Evolutionary conservation across 306 rosid species (phyloP), one percentile per base, ranked within the genome.

Genomic region (Herpetospermum pedunculosum): DNA sequence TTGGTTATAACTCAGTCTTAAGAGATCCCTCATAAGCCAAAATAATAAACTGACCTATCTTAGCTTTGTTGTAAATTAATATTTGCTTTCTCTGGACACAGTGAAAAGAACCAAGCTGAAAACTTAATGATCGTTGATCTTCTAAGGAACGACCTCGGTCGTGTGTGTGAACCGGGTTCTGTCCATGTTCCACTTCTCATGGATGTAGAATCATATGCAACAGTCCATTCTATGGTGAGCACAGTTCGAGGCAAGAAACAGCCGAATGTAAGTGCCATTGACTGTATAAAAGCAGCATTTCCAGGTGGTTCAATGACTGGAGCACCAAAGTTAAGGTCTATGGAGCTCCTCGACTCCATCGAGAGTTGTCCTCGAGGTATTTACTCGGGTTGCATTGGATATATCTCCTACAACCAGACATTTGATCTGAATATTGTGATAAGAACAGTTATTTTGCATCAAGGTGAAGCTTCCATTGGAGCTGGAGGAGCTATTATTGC

Each of bases 241-340:
- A 94, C 97, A 11, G 87, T 94, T 74, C 89, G 90, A 6, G 99
- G 99, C 75, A 82, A 83, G 80, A 94, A 91, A 82, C 80, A 62
- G 79, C 58, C 87, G 18, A 81, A 87, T 77, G 25, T 82, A 53
- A 81, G 87, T 69, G 85, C 90, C 43, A 80, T 94, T 4, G 92
- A 94, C 58, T 94, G 97, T 46, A 89, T 94, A 41, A 87, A 80
- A 79, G 97, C 97, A 29, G 99, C 96, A 77, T 94, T 94, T 87
- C 97, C 99, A 0, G 97, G 99, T 44, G 97, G 99, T 76, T 94
- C 99, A 2, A 94, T 94, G 99, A 94, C 99, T 3, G 99, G 97
- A 52, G 97, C 99, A 40, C 97, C 99, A 0, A 94, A 94, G 90
- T 79, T 94, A 80, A 88, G 99, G 81, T 94, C 99, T 62, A 89